These are phyloP conservation scores for Eudorina sp. DNA, from an alignment of 139 green algal genomes.

Conservation along the genomic window DNA sequence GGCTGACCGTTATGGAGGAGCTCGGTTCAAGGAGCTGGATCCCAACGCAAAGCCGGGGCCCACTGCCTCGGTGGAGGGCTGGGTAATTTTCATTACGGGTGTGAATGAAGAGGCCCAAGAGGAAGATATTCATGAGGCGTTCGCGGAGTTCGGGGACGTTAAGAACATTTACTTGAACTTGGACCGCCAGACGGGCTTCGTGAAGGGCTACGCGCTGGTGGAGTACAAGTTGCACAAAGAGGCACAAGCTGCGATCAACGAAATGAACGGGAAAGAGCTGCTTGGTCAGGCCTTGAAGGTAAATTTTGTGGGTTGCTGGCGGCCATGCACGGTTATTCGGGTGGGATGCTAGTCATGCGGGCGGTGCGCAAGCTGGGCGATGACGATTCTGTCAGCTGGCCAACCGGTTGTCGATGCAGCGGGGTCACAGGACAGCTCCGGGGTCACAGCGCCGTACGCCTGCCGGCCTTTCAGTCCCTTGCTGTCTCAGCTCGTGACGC, in stretches of 20 bases:
- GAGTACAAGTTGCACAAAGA: conserved; percentile 92
- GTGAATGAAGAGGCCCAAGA: conserved; percentile 96
- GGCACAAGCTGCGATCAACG: conserved; percentile 89
- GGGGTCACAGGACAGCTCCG: too few species aligned
- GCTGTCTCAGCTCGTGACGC: too few species aligned
- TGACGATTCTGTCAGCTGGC: too few species aligned
- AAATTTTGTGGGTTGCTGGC: too few species aligned
- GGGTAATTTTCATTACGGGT: conserved; percentile 93
- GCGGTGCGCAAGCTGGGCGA: too few species aligned
- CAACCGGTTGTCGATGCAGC: too few species aligned
- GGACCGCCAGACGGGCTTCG: conserved; percentile 94
- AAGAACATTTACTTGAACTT: conserved; percentile 98
- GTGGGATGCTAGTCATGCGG: too few species aligned
- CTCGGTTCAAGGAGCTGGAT: conserved; percentile 55
- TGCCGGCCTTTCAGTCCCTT: too few species aligned
- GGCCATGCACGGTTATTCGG: too few species aligned
- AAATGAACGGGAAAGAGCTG: conserved; percentile 88
- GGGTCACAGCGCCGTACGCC: too few species aligned
- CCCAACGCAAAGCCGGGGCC: conserved; percentile 51
- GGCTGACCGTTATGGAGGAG: conserved; percentile 49
- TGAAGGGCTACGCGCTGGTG: conserved; percentile 96
- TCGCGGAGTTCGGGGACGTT: conserved; percentile 94
- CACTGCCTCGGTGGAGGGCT: conserved; percentile 88
- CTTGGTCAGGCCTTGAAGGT: conserved; percentile 78
- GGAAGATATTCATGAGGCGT: conserved; percentile 94